These are phyloP conservation scores for Aspergillus eucalypticola DNA, from an alignment of 2,329 filamentous ascomycete species.

Conservation along the genomic window DNA sequence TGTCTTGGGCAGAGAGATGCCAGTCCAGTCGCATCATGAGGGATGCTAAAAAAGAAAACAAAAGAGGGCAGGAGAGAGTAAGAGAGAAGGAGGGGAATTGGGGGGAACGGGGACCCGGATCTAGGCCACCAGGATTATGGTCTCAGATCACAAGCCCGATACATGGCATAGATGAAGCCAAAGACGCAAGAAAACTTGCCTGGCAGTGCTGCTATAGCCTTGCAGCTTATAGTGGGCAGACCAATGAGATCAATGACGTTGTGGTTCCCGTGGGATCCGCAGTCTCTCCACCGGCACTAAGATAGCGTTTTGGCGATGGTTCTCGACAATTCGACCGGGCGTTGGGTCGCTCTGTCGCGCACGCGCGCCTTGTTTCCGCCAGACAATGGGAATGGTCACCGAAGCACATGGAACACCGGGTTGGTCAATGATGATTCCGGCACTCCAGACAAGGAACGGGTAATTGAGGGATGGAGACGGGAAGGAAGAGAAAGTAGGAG, in stretches of 20 bases:
- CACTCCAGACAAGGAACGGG: neutral
- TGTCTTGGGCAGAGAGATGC: neutral
- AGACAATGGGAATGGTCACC: neutral
- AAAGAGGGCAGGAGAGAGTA: too few species aligned
- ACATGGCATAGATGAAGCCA: slow-evolving; percentile 3
- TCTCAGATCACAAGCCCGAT: slow-evolving; percentile 5
- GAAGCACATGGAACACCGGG: slow-evolving; percentile 8
- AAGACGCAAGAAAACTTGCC: slow-evolving; percentile 7
- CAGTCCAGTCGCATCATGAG: too few species aligned
- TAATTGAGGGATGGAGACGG: neutral
- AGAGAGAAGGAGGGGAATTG: neutral
- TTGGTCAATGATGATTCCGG: slow-evolving; percentile 1
- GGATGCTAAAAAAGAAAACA: too few species aligned
- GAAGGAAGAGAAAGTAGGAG: neutral
- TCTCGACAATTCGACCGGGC: slow-evolving; percentile 13
- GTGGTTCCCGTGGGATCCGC: slow-evolving; percentile 16
- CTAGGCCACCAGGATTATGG: neutral
- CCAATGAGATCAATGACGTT: slow-evolving; percentile 12
- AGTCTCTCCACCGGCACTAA: slow-evolving; percentile 14
- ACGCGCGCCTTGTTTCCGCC: neutral
- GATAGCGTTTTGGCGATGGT: slow-evolving; percentile 12
- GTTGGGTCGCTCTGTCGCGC: slow-evolving; percentile 1
- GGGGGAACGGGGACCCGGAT: neutral
- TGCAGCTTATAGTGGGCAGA: neutral
- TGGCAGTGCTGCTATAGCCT: neutral